Evolutionary conservation across 495 filamentous ascomycete genomes (phyloP), one percentile per base, ranked within the genome.

Genomic region (Cercophora sp.): DNA sequence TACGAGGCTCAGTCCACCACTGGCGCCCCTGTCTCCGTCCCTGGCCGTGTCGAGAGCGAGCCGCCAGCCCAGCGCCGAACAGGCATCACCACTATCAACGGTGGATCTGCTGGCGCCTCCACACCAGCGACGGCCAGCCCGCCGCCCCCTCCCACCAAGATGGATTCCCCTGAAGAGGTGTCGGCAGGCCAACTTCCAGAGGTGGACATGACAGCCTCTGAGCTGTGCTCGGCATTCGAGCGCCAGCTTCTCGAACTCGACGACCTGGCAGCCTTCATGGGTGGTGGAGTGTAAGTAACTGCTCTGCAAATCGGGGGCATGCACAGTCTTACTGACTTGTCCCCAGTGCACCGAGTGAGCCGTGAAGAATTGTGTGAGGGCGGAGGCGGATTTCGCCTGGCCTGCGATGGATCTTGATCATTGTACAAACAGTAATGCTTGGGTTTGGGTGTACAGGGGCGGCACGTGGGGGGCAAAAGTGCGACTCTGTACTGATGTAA

Each of bases 221-320:
- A 78, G 47, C 63, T 78, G 5, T 78, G 75, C 51, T 52, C 53
- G 1, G 75, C 72, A 0, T 78, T 78, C 44, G 75, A 78, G 62
- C 66, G 73, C 11, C 75, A 78, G 60, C 61, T 78, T 5, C 60
- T 78, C 4, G 75, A 78, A 53, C 52, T 77, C 5, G 75, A 78
- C 32, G 75, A 78, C 48, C 64, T 78, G 9, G 75, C 75, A 24
- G 75, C 75, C 5, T 78, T 78, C 29, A 77, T 78, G 75, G 75
- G 75, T 5, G 75, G 75, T 22, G 75, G 75, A 39, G 75, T 78
- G 52, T 78, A 45, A 71, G 63, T 62, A 8, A 8, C 18, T 4
- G 6, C 40, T 23, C 40, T 24, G 18, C 41, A 16, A 13, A 20
- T 25, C 48, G 10, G n/a, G 48, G n/a, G 20, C 25, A 23, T 48